phyloP scores from a whole-genome alignment of 169 alveolate species.

The Plasmodium gallinaceum region DNA sequence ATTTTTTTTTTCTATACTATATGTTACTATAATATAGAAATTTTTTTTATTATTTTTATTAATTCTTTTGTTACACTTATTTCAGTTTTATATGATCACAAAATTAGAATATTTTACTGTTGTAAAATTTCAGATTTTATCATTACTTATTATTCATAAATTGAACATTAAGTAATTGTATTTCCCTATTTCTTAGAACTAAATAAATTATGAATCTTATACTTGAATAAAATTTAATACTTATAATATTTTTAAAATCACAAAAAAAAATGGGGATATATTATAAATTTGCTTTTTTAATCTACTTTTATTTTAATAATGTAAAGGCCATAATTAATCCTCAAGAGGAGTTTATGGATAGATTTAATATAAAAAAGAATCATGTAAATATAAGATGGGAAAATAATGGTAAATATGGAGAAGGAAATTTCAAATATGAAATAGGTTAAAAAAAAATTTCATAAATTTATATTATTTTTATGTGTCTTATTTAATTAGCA shows the following conservation, averaged over 20 bases:
- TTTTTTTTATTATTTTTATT: not conserved
- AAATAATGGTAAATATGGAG: constrained; percentile 24
- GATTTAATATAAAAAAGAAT: constrained; percentile 50
- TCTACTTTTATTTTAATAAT: constrained; percentile 4
- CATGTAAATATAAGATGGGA: constrained; percentile 52
- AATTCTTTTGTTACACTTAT: not conserved
- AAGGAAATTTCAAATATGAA: constrained; percentile 41
- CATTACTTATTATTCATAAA: constrained; percentile 12
- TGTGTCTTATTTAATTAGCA: too few species aligned
- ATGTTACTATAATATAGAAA: too few species aligned
- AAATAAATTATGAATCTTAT: constrained; percentile 8
- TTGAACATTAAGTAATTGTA: constrained; percentile 8
- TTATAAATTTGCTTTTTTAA: constrained; percentile 1
- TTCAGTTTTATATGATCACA: constrained; percentile 8
- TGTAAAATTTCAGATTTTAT: not conserved
- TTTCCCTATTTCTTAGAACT: constrained; percentile 12
- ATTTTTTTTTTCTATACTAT: constrained; percentile 10
- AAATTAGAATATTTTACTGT: not conserved
- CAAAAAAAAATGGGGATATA: constrained; percentile 20
- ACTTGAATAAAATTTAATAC: not conserved
- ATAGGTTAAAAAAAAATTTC: constrained; percentile 30
- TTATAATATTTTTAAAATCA: not conserved
- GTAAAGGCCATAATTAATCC: constrained; percentile 27
- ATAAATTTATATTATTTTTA: not conserved
- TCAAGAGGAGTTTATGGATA: constrained; percentile 72